These are phyloP conservation scores for Rosa chinensis DNA, from an alignment of 306 rosid genomes.

Conservation along the genomic window DNA sequence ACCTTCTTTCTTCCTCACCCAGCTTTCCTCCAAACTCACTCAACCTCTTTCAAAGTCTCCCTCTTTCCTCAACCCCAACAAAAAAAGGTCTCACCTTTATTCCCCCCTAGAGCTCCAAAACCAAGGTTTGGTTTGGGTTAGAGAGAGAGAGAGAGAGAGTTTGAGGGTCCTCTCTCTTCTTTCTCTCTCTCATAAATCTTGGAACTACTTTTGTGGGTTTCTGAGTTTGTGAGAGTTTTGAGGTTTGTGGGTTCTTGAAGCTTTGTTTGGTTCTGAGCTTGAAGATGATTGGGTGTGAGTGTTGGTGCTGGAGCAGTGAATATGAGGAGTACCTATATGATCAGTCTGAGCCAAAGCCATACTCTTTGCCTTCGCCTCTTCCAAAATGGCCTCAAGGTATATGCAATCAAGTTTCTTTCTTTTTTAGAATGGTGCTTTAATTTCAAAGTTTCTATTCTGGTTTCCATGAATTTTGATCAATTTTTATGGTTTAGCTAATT, in stretches of 20 bases:
- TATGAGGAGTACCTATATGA: conserved; percentile 19
- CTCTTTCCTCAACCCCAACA: neutral
- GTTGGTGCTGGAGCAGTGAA: conserved; percentile 55
- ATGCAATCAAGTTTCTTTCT: conserved; percentile 6
- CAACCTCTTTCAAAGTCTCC: neutral
- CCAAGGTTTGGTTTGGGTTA: neutral
- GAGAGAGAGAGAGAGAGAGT: neutral
- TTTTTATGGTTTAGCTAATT: neutral
- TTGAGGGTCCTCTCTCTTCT: neutral
- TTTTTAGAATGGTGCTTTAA: neutral
- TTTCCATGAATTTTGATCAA: neutral
- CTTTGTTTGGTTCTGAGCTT: neutral
- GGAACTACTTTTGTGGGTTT: neutral
- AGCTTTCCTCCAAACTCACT: neutral
- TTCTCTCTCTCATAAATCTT: conserved; percentile 1
- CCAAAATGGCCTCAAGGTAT: conserved; percentile 91
- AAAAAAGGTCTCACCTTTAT: neutral
- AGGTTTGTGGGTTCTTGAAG: neutral
- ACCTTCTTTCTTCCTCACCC: neutral
- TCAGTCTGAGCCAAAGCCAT: conserved; percentile 48
- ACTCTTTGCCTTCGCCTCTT: conserved; percentile 73
- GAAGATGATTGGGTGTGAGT: conserved; percentile 61
- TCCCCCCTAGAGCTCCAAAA: neutral
- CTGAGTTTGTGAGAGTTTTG: conserved; percentile 2
- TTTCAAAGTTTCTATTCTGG: neutral